A percentile compares a stretch with the other conserved stretches of the same genome.
phyloP scores from a whole-genome alignment of 2,329 filamentous ascomycete species.

The Botrytis byssoidea region DNA sequence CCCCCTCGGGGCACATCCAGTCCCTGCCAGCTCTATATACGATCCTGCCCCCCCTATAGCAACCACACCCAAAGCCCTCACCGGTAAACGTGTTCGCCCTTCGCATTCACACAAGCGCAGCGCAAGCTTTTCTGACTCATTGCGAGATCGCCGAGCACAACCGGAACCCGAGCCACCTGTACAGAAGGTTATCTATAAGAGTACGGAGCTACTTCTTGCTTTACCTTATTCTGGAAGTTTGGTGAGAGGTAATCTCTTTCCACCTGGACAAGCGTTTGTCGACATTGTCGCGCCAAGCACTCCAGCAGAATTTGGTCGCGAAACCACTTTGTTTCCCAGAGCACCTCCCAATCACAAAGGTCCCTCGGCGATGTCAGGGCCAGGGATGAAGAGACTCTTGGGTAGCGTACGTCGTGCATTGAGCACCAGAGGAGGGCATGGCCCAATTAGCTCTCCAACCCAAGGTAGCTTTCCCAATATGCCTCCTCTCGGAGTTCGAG shows the following conservation, averaged over 20 bases:
- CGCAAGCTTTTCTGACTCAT: conserved; percentile 81
- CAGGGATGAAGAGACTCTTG: conserved; percentile 81
- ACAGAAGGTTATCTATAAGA: conserved; percentile 52
- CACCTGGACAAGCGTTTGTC: conserved; percentile 79
- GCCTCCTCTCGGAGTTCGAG: conserved; percentile 38
- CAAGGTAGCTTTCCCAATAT: conserved; percentile 39
- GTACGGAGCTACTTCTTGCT: conserved; percentile 58
- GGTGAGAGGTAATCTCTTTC: conserved; percentile 80
- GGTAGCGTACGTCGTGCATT: conserved; percentile 82
- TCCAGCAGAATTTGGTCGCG: conserved; percentile 46
- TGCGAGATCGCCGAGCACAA: conserved; percentile 61
- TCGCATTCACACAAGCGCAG: conserved; percentile 72
- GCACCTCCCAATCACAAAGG: conserved; percentile 45
- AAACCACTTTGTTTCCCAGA: conserved; percentile 52
- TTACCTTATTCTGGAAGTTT: conserved; percentile 76
- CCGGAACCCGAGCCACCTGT: conserved; percentile 43
- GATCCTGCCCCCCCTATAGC: conserved; percentile 52
- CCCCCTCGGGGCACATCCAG: conserved; percentile 56
- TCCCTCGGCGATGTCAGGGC: conserved; percentile 61
- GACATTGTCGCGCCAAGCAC: conserved; percentile 59
- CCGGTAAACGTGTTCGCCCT: conserved; percentile 59
- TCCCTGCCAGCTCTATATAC: conserved; percentile 50
- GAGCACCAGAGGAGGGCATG: conserved; percentile 50
- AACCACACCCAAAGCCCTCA: conserved; percentile 56
- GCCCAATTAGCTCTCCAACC: conserved; percentile 38